Evolutionary conservation across 192 early-diverging fungal species (phyloP), one percentile per base, ranked within the genome.

Genomic region (Phycomyces blakesleeanus): DNA sequence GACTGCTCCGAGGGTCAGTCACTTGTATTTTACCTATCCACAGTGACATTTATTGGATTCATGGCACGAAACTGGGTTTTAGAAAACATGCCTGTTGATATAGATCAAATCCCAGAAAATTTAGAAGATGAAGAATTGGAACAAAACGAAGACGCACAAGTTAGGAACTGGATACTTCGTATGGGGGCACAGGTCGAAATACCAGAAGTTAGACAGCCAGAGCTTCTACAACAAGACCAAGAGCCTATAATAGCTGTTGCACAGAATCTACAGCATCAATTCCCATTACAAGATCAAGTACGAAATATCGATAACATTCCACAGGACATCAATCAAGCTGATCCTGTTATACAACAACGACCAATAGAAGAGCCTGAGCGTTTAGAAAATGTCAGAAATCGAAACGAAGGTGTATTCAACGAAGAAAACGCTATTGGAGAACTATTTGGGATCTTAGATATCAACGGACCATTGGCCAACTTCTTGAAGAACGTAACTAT

Each of bases 1-100:
- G 89, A 93, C 69, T 83, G 91, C 34, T 83, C 94, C 56, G 92
- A 98, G 60, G 97, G 97, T 1, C 88, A 92, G 53, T 77, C 92
- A 20, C 82, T 98, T 26, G 87, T 87, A 0, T 75, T 85, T 39
- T 63, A 89, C n/a, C 82, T 91, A 1, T 77, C 97, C 9, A 70
- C 94, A 22, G 75, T 90, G 12, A 93, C 89, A 59, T 78, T 97
- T 22, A 77, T 81, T 0, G 77, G 89, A 15, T 87, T 95, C 55
- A 81, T 90, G 42, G 71, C 97, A 60, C 88, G 89, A 8, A 95
- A 98, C 63, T 97, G 94, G 86, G 87, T 98, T 39, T 69, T 89
- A 7, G 80, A 89, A 66, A 88, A 91, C 58, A 85, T 87, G 0
- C 86, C 78, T 44, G 47, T 55, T 4, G 72, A 72, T 25, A n/a